phyloP scores from a whole-genome alignment of 2,329 filamentous ascomycete species.

The Calonectria multiphialidica region DNA sequence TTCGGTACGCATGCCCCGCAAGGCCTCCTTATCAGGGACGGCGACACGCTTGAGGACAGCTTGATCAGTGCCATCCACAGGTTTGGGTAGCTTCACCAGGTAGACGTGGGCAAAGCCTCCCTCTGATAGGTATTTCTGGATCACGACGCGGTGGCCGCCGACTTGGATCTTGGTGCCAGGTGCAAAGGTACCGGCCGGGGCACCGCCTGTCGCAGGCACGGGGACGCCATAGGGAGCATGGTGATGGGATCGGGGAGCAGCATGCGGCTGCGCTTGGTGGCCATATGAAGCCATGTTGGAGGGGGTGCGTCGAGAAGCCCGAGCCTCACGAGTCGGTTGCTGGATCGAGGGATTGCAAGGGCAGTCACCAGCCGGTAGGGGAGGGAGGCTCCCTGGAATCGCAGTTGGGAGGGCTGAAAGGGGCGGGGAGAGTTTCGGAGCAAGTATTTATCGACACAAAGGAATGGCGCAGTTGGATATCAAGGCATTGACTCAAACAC shows the following conservation, averaged over 20 bases:
- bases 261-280: slow-evolving; percentile 47
- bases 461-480: slow-evolving; percentile 35
- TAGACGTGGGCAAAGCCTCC: slow-evolving; percentile 99
- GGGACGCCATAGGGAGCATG: slow-evolving; percentile 59
- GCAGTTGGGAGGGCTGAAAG: slow-evolving; percentile 34
- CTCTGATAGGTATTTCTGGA: slow-evolving; percentile 97
- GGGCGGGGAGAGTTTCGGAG: slow-evolving; percentile 19
- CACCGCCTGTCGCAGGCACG: slow-evolving; percentile 54
- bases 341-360: slow-evolving; percentile 13
- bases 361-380: slow-evolving; percentile 36
- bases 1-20: slow-evolving; percentile 97
- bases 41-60: slow-evolving; percentile 95
- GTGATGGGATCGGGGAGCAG: slow-evolving; percentile 50
- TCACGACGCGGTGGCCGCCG: slow-evolving; percentile 90
- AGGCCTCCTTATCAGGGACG: slow-evolving; percentile 93
- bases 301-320: slow-evolving; percentile 1
- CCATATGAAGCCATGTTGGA: slow-evolving; percentile 52
- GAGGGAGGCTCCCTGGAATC: slow-evolving; percentile 29
- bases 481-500: slow-evolving; percentile 42
- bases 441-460: slow-evolving; percentile 30
- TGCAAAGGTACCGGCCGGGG: slow-evolving; percentile 87
- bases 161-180: slow-evolving; percentile 98
- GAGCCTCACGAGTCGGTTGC: not conserved
- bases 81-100: slow-evolving; percentile 85
- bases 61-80: slow-evolving; percentile 81